Percentiles rank a stretch among this genome's conserved stretches.
Conservation (phyloP, 345 rosid species). For the Ceriops decandra region DNA sequence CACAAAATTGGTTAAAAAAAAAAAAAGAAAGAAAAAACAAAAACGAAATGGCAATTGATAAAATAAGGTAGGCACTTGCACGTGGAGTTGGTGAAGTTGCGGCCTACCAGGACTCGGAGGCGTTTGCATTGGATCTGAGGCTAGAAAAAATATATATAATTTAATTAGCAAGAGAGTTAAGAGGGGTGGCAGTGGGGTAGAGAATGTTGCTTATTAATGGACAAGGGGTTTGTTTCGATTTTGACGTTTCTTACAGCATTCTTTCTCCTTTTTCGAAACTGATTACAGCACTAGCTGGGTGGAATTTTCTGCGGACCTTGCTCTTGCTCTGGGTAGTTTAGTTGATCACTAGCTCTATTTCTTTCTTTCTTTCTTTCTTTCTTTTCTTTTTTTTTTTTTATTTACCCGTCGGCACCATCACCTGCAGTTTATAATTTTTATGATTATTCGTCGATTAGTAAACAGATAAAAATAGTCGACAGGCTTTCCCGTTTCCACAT, state of each 20-base stretch:
- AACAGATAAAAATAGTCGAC: too few species aligned
- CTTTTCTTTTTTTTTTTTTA: neutral
- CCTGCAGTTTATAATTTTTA: too few species aligned
- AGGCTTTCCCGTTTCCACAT: too few species aligned
- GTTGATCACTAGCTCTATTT: neutral
- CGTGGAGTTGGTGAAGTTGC: slow-evolving; percentile 21
- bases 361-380: too few species aligned
- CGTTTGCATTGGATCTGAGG: slow-evolving; percentile 38
- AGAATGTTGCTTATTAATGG: slow-evolving; percentile 34
- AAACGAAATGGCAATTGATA: neutral
- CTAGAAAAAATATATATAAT: neutral
- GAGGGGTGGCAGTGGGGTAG: slow-evolving; percentile 4
- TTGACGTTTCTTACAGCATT: slow-evolving; percentile 6
- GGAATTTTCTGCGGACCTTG: slow-evolving; percentile 3
- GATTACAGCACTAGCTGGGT: slow-evolving; percentile 9
- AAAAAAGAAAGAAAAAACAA: neutral
- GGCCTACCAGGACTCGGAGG: neutral
- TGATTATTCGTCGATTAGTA: too few species aligned
- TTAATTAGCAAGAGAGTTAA: neutral
- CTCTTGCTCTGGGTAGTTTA: neutral
- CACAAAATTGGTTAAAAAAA: neutral
- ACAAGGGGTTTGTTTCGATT: slow-evolving; percentile 24
- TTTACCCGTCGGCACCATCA: too few species aligned
- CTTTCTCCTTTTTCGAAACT: slow-evolving; percentile 10
- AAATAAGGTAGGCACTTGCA: slow-evolving; percentile 9